Evolutionary conservation across 129 eudicot genomes (phyloP).

Genomic region (Chrysanthemum makinoi): DNA sequence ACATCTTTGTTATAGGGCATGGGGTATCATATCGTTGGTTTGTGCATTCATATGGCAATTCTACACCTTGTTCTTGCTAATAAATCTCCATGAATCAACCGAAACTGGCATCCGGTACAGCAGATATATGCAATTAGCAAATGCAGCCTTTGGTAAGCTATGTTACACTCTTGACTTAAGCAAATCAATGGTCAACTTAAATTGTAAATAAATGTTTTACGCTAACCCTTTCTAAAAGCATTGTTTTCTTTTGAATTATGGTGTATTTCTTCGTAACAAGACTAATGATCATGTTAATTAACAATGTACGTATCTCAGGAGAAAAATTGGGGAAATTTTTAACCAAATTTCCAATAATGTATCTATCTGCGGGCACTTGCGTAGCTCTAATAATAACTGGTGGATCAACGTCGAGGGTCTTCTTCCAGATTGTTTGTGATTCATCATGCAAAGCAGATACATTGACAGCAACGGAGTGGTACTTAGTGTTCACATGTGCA

Average conservation of each 20-base stretch:
- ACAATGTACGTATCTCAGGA: constrained; percentile 30
- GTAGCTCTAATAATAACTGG: constrained; percentile 53
- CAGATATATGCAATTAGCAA: constrained; percentile 66
- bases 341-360: constrained; percentile 44
- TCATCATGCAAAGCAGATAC: constrained; percentile 40
- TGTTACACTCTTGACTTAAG: not conserved
- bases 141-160: constrained; percentile 60
- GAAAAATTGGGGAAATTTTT: constrained; percentile 45
- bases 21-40: constrained; percentile 58
- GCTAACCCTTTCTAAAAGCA: too few relatives aligned
- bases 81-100: constrained; percentile 68
- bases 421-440: constrained; percentile 47
- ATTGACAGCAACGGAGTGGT: constrained; percentile 62
- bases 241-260: too few relatives aligned
- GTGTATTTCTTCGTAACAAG: too few relatives aligned
- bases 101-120: constrained; percentile 71
- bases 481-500: constrained; percentile 63
- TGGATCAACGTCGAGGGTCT: constrained; percentile 51
- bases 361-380: constrained; percentile 67
- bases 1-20: constrained; percentile 39
- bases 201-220: too few relatives aligned
- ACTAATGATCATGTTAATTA: too few relatives aligned
- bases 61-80: constrained; percentile 72
- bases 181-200: not conserved
- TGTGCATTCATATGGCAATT: constrained; percentile 79